Evolutionary conservation across 805 yeast genomes (phyloP).

Genomic region (Phaffomyces thermotolerans): DNA sequence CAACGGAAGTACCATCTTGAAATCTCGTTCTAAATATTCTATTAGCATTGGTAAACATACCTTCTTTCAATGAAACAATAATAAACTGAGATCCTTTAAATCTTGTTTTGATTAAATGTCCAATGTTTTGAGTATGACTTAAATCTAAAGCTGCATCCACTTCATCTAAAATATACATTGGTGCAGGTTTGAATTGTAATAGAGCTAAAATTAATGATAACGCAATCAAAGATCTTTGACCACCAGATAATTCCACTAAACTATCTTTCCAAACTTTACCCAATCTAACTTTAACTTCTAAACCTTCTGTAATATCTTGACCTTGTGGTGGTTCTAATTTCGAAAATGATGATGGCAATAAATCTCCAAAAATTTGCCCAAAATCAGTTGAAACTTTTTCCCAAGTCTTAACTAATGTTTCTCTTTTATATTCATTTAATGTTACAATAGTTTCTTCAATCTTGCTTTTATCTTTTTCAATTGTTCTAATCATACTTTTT

Average conservation of each 20-base stretch:
- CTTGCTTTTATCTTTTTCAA: slow-evolving; percentile 82
- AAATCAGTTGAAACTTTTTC: slow-evolving; percentile 81
- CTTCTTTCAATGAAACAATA: slow-evolving; percentile 94
- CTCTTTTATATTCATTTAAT: slow-evolving; percentile 77
- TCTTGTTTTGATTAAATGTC: slow-evolving; percentile 89
- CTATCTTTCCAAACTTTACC: slow-evolving; percentile 96
- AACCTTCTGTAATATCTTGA: slow-evolving; percentile 81
- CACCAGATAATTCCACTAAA: slow-evolving; percentile 91
- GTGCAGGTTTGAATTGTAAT: slow-evolving; percentile 94
- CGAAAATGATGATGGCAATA: slow-evolving; percentile 85
- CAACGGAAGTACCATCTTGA: slow-evolving; percentile 95
- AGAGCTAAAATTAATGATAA: slow-evolving; percentile 86
- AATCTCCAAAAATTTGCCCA: slow-evolving; percentile 82
- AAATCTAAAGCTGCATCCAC: slow-evolving; percentile 98
- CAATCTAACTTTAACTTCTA: slow-evolving; percentile 81
- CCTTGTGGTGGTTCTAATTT: slow-evolving; percentile 76
- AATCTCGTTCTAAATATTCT: slow-evolving; percentile 88
- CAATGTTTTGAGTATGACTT: slow-evolving; percentile 96
- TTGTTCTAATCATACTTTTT: slow-evolving; percentile 74
- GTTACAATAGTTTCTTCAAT: slow-evolving; percentile 82
- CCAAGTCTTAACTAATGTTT: slow-evolving; percentile 79
- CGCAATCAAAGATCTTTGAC: slow-evolving; percentile 93
- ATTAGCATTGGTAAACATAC: slow-evolving; percentile 97
- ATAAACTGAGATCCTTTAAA: slow-evolving; percentile 95
- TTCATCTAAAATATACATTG: slow-evolving; percentile 95